Evolutionary conservation across 441 rosid genomes (phyloP).

Genomic region (Manihot esculenta): DNA sequence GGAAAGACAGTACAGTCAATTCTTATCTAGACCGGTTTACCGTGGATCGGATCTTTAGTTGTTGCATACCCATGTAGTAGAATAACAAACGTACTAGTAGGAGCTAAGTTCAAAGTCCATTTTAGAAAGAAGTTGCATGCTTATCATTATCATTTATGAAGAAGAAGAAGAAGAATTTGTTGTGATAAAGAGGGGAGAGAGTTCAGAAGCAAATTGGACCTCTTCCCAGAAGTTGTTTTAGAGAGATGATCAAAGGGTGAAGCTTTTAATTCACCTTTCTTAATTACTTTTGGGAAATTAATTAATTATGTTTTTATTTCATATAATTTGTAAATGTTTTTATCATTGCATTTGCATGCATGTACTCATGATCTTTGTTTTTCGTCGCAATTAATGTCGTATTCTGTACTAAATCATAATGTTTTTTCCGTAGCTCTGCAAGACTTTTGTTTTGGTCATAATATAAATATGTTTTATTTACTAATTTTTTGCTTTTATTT

Average conservation of each 20-base stretch:
- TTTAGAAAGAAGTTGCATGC: neutral
- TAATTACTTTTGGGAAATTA: neutral
- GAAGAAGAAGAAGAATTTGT: no score
- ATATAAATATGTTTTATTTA: no score
- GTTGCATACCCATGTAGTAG: neutral
- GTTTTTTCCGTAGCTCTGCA: neutral
- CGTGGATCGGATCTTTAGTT: no score
- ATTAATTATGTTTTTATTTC: neutral
- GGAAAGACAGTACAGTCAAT: no score
- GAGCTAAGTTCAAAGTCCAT: neutral
- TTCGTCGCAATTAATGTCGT: neutral
- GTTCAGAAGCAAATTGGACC: no score
- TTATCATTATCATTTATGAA: neutral
- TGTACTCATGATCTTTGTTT: neutral
- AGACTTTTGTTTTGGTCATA: neutral
- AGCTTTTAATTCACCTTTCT: constrained; percentile 30
- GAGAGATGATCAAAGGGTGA: constrained; percentile 9
- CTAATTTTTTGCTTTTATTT: no score
- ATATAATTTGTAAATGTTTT: constrained; percentile 25
- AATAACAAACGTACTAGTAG: neutral
- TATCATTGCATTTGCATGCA: constrained; percentile 9
- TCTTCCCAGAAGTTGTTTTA: no score
- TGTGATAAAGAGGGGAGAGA: no score
- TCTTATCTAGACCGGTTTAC: no score
- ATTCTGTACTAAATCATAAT: neutral